Conservation (phyloP, 345 rosid genomes). For the Sonneratia alba region DNA sequence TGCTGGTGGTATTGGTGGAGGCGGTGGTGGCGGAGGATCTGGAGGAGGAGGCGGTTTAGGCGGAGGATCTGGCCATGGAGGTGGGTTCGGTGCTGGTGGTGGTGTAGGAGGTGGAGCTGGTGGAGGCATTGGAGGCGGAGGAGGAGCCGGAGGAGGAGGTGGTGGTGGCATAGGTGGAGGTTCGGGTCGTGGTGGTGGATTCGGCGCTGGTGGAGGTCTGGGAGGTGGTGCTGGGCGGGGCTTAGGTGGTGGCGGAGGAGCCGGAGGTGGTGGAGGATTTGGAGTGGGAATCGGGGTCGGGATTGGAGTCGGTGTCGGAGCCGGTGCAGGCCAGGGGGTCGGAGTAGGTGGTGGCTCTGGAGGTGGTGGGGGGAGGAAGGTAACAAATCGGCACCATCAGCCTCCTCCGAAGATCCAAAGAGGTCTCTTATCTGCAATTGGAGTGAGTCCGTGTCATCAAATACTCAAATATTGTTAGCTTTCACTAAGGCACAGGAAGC, state of each 20-base stretch:
- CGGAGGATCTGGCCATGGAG: slow-evolving; percentile 19
- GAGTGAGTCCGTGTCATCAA: neutral
- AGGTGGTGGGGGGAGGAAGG: slow-evolving; percentile 4
- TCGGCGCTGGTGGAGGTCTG: slow-evolving; percentile 23
- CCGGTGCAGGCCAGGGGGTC: slow-evolving; percentile 11
- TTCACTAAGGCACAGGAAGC: neutral
- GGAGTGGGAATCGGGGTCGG: slow-evolving; percentile 21
- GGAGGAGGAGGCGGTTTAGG: slow-evolving; percentile 52
- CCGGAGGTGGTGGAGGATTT: slow-evolving; percentile 20
- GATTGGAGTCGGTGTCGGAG: slow-evolving; percentile 20
- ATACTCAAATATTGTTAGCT: neutral
- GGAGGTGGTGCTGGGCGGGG: slow-evolving; percentile 14
- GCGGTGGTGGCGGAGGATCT: slow-evolving; percentile 45
- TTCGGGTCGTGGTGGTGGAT: slow-evolving; percentile 20
- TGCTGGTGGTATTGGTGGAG: slow-evolving; percentile 34
- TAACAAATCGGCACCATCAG: neutral
- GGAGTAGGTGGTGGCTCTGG: slow-evolving; percentile 19
- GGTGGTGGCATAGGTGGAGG: slow-evolving; percentile 26
- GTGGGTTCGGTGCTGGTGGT: slow-evolving; percentile 25
- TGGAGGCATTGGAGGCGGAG: slow-evolving; percentile 26
- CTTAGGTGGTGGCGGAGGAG: slow-evolving; percentile 8
- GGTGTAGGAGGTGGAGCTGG: slow-evolving; percentile 35
- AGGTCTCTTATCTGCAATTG: neutral
- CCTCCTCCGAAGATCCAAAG: neutral
- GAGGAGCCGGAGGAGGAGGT: slow-evolving; percentile 28